Conservation (phyloP, 768 basidiomycete species). For the Lepiota brunneoincarnata region DNA sequence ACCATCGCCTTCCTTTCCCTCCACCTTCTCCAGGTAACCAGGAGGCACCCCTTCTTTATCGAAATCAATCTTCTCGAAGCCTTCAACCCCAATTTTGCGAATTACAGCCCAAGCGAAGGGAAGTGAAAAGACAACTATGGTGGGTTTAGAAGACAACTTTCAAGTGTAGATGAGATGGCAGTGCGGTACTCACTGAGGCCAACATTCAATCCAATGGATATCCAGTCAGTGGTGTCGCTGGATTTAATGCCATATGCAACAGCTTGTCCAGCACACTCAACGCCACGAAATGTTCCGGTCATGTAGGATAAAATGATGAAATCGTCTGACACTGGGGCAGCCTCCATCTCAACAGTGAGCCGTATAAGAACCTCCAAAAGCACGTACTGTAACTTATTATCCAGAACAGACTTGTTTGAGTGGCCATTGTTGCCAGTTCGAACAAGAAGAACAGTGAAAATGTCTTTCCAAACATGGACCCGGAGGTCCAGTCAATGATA, state of each 20-base stretch:
- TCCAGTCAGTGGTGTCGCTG: conserved; percentile 28
- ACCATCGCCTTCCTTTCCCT: neutral
- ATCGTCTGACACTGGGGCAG: conserved; percentile 28
- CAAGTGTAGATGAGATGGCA: neutral
- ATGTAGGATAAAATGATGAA: conserved; percentile 31
- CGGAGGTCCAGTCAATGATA: conserved; percentile 31
- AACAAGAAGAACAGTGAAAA: conserved; percentile 29
- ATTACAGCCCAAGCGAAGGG: conserved; percentile 29
- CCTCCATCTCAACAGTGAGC: neutral
- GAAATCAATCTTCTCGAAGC: conserved; percentile 24
- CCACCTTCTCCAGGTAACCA: neutral
- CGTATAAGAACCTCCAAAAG: neutral
- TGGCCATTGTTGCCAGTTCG: conserved; percentile 31
- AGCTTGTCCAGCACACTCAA: conserved; percentile 31
- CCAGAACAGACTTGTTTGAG: conserved; percentile 29
- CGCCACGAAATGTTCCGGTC: conserved; percentile 30
- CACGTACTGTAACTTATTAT: conserved; percentile 27
- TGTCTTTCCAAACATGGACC: conserved; percentile 24
- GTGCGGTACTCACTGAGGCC: conserved; percentile 30
- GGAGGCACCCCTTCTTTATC: neutral
- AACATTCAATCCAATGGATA: conserved; percentile 30
- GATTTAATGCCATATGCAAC: conserved; percentile 33
- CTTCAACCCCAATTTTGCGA: conserved; percentile 28
- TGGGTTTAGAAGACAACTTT: neutral
- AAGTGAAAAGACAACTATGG: conserved; percentile 25